Evolutionary conservation across 2,329 filamentous ascomycete species (phyloP).

Genomic region (Trichoderma cornu-damae): DNA sequence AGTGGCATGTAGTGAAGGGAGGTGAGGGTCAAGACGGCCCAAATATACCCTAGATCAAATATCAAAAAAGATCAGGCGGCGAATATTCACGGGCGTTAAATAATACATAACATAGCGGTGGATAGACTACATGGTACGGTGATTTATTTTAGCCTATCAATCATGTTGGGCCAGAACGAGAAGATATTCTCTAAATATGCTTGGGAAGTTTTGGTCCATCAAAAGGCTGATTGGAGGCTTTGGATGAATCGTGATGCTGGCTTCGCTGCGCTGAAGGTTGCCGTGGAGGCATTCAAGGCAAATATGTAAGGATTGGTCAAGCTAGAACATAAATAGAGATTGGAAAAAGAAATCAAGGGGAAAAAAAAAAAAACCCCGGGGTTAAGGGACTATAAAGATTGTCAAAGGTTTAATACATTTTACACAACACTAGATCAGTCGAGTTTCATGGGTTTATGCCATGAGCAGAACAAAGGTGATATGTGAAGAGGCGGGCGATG

Average conservation of each 20-base stretch:
- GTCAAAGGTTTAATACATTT: too few relatives aligned
- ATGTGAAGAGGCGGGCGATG: too few relatives aligned
- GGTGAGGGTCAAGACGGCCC: conserved; percentile 72
- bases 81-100: too few relatives aligned
- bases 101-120: too few relatives aligned
- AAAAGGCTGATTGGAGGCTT: background rate
- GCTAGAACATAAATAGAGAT: background rate
- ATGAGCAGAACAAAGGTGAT: too few relatives aligned
- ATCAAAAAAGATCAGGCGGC: too few relatives aligned
- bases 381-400: too few relatives aligned
- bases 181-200: conserved; percentile 64
- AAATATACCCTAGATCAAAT: conserved; percentile 59
- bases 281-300: background rate
- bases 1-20: conserved; percentile 98
- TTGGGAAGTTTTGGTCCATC: background rate
- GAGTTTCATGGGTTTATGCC: too few relatives aligned
- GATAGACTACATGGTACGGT: background rate
- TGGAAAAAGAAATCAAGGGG: background rate
- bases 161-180: conserved; percentile 72
- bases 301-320: background rate
- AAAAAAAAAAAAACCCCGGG: too few relatives aligned
- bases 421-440: too few relatives aligned
- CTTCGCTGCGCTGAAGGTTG: background rate
- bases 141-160: conserved; percentile 49
- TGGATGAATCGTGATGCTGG: background rate